phyloP scores from a whole-genome alignment of 2,329 filamentous ascomycete species.

The Neofusicoccum sp. region DNA sequence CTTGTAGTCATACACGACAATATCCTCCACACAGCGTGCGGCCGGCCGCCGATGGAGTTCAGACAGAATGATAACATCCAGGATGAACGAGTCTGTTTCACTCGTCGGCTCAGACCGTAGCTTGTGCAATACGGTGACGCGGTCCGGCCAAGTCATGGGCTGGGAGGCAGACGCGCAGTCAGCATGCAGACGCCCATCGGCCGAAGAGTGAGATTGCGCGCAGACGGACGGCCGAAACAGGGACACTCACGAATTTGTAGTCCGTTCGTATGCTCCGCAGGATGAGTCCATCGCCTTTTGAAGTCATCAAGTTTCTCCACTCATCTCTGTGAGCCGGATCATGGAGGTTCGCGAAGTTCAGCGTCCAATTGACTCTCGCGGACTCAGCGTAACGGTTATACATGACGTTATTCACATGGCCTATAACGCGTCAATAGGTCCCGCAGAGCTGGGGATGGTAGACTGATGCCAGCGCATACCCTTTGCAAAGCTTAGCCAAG shows the following conservation, averaged over 20 bases:
- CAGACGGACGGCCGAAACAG: constrained; percentile 8
- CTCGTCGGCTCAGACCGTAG: constrained; percentile 56
- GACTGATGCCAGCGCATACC: neutral
- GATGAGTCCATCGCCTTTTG: constrained; percentile 69
- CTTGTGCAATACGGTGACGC: constrained; percentile 80
- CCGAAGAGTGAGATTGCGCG: constrained; percentile 15
- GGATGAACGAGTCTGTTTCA: constrained; percentile 55
- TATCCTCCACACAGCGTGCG: constrained; percentile 73
- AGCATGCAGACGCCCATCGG: constrained; percentile 8
- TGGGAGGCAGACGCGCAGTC: constrained; percentile 19
- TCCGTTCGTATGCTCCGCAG: constrained; percentile 76
- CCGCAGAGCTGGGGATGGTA: neutral
- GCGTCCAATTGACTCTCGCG: constrained; percentile 73
- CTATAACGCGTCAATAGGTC: constrained; percentile 37
- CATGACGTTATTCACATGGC: constrained; percentile 83
- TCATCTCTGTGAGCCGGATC: constrained; percentile 60
- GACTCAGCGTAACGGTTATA: constrained; percentile 84
- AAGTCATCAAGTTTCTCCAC: constrained; percentile 70
- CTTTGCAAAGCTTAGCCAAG: constrained; percentile 5
- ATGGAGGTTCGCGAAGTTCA: constrained; percentile 63
- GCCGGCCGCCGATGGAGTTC: constrained; percentile 70
- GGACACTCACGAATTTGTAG: constrained; percentile 76
- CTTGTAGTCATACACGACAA: constrained; percentile 74
- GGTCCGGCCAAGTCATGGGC: constrained; percentile 80
- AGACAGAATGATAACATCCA: constrained; percentile 68